These are phyloP conservation scores for Geum urbanum DNA, from an alignment of 306 rosid genomes.

Conservation along the genomic window DNA sequence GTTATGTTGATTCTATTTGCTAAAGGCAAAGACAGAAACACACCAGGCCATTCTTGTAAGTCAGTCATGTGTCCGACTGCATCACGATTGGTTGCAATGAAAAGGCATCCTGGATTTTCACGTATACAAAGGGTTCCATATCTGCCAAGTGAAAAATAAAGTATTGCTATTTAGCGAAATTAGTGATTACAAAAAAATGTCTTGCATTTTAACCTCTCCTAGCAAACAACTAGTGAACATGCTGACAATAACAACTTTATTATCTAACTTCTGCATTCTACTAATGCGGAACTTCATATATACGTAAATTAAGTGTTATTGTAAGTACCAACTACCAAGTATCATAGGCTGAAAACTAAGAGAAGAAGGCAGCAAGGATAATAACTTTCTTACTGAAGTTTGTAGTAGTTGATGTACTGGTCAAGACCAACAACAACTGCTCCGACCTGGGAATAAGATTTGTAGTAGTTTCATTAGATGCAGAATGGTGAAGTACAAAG, in stretches of 20 bases:
- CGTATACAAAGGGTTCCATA: conserved; percentile 94
- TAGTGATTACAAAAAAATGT: background rate
- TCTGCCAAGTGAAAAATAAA: conserved; percentile 38
- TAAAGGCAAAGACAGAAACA: conserved; percentile 17
- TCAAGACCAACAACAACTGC: conserved; percentile 96
- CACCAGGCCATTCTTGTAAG: conserved; percentile 90
- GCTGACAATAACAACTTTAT: background rate
- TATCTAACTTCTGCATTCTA: background rate
- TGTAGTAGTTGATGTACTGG: conserved; percentile 79
- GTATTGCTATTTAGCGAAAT: conserved; percentile 8
- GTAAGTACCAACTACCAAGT: background rate
- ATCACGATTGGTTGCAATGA: conserved; percentile 90
- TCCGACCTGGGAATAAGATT: conserved; percentile 69
- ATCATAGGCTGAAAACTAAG: background rate
- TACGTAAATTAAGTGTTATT: background rate
- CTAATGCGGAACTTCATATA: background rate
- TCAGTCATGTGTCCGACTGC: conserved; percentile 78
- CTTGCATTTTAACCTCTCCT: background rate
- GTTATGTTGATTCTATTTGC: background rate
- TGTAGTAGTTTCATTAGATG: conserved; percentile 22
- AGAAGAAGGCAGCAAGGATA: conserved; percentile 4
- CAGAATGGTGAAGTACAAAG: conserved; percentile 22
- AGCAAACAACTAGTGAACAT: background rate
- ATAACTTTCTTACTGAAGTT: conserved; percentile 76
- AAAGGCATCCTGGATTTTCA: conserved; percentile 95